Evolutionary conservation across 2,329 filamentous ascomycete species (phyloP).

Genomic region (Hysterium pulicare): DNA sequence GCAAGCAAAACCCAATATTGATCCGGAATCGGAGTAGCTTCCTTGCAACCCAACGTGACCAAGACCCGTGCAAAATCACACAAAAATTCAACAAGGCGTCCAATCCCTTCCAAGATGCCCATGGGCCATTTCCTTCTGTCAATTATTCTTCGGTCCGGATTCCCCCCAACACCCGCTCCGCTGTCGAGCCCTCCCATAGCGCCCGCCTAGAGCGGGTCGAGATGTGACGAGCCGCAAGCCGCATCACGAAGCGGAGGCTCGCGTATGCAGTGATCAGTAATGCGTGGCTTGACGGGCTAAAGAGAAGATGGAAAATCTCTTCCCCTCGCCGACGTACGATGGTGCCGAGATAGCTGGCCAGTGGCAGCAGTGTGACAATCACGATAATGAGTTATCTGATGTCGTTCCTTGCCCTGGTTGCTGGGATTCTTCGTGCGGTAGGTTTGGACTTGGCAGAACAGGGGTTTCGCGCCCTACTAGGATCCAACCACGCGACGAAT

Average conservation of each 20-base stretch:
- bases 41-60: not conserved
- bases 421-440: not conserved
- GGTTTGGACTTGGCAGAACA: not conserved
- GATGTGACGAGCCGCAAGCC: slow-evolving; percentile 11
- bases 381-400: not conserved
- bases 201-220: slow-evolving; percentile 4
- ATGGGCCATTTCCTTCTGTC: not conserved
- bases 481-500: not conserved
- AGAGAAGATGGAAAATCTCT: slow-evolving; percentile 1
- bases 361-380: slow-evolving; percentile 4
- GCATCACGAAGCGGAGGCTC: slow-evolving; percentile 6
- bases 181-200: slow-evolving; percentile 1
- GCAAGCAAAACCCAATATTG: too few species aligned
- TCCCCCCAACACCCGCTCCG: not conserved
- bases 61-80: slow-evolving; percentile 1
- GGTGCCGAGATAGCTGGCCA: slow-evolving; percentile 1
- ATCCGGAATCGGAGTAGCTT: too few species aligned
- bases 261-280: slow-evolving; percentile 13
- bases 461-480: not conserved
- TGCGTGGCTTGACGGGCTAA: slow-evolving; percentile 8
- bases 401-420: not conserved
- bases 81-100: not conserved
- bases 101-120: not conserved
- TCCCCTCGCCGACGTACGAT: not conserved
- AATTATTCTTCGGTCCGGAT: not conserved